Evolutionary conservation across 2,329 filamentous ascomycete genomes (phyloP).

Genomic region (Lachnellula cervina): DNA sequence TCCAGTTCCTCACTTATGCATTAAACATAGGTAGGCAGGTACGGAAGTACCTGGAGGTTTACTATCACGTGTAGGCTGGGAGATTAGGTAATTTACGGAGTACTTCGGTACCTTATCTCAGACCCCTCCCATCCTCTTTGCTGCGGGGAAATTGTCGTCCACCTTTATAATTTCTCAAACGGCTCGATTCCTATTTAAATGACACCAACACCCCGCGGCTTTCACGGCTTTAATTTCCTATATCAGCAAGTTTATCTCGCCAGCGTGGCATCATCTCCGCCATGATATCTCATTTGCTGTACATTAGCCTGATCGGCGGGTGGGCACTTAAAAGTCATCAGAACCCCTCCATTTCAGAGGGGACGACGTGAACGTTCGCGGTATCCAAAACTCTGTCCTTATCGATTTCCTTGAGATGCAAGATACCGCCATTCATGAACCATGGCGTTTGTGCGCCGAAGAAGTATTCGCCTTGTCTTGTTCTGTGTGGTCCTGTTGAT

Average conservation of each 20-base stretch:
- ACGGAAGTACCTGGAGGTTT: too few relatives aligned
- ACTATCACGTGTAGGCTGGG: too few relatives aligned
- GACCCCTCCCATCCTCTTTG: too few relatives aligned
- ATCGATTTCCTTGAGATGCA: neutral
- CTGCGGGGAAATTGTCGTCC: too few relatives aligned
- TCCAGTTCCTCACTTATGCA: too few relatives aligned
- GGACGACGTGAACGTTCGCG: neutral
- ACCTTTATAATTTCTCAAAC: too few relatives aligned
- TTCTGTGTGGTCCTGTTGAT: neutral
- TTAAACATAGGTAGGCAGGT: too few relatives aligned
- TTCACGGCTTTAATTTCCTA: too few relatives aligned
- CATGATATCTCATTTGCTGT: slow-evolving; percentile 5
- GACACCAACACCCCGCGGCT: too few relatives aligned
- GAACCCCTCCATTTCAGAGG: neutral
- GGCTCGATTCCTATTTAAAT: too few relatives aligned
- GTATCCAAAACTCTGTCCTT: neutral
- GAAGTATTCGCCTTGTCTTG: neutral
- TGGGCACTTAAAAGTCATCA: neutral
- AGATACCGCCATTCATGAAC: neutral
- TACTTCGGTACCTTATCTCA: too few relatives aligned
- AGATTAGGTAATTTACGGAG: too few relatives aligned
- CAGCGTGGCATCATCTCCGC: slow-evolving; percentile 2
- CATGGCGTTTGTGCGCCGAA: neutral
- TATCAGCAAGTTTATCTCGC: neutral
- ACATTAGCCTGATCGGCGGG: slow-evolving; percentile 3